Conservation (phyloP, 768 basidiomycete species). For the Hysterangium stoloniferum region DNA sequence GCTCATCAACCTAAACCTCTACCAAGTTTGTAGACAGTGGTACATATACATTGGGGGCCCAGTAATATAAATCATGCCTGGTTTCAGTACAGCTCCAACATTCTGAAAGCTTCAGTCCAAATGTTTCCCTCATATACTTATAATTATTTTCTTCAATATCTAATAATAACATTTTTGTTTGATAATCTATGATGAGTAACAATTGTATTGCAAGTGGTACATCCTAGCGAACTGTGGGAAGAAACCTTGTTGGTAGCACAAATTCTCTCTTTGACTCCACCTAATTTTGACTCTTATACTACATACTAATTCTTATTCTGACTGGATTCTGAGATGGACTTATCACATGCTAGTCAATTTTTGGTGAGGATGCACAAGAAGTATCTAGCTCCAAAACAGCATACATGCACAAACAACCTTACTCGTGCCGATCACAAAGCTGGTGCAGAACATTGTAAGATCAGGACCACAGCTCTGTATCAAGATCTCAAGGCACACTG, state of each 20-base stretch:
- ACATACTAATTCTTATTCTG: not conserved
- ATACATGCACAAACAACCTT: not conserved
- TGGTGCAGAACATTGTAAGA: not conserved
- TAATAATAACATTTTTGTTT: too few species aligned
- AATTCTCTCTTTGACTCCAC: not conserved
- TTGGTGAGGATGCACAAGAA: not conserved
- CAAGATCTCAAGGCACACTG: not conserved
- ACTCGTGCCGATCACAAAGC: not conserved
- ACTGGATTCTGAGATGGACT: not conserved
- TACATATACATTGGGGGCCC: too few species aligned
- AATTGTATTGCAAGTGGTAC: too few species aligned
- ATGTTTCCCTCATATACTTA: too few species aligned
- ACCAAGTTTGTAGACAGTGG: too few species aligned
- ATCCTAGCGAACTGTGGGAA: too few species aligned
- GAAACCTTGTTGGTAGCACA: not conserved
- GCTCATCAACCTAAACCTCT: too few species aligned
- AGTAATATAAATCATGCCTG: too few species aligned
- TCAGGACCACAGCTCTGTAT: not conserved
- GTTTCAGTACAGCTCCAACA: too few species aligned
- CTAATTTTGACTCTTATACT: not conserved
- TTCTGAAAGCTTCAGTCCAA: too few species aligned
- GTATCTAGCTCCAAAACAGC: not conserved
- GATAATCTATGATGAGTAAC: too few species aligned
- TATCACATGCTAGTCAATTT: not conserved
- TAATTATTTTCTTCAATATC: too few species aligned